These are phyloP conservation scores for Pseudopediastrum boryanum DNA, from an alignment of 139 green algal species.

Conservation along the genomic window DNA sequence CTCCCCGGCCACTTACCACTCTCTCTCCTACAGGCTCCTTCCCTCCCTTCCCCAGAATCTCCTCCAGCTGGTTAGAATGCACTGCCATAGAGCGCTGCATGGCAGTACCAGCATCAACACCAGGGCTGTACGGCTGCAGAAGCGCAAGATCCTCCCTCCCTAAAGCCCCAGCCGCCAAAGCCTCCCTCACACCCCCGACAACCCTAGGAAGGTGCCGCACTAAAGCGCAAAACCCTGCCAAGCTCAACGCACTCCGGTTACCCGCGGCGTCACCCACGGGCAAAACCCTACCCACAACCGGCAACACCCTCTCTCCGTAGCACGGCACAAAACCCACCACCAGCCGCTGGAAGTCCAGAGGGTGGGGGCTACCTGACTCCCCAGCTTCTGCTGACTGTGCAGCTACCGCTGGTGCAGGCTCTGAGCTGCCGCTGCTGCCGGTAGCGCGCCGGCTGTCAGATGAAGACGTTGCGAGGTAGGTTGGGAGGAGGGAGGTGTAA, in stretches of 20 bases:
- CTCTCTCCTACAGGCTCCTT: too few species aligned
- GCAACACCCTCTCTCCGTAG: background rate
- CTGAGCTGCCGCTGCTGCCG: too few species aligned
- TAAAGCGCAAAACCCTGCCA: conserved; percentile 24
- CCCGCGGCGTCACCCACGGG: conserved; percentile 22
- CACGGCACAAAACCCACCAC: conserved; percentile 25
- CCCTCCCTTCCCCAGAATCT: too few species aligned
- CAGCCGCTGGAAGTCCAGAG: background rate
- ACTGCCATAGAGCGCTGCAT: conserved; percentile 35
- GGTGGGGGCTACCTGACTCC: too few species aligned
- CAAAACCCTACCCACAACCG: conserved; percentile 18
- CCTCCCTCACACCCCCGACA: background rate
- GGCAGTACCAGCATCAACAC: background rate
- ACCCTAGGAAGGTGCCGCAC: conserved; percentile 14
- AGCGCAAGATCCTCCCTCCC: conserved; percentile 19
- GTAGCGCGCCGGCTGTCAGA: too few species aligned
- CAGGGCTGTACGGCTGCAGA: conserved; percentile 26
- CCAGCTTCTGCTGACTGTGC: too few species aligned
- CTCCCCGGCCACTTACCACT: too few species aligned
- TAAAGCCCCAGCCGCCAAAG: background rate
- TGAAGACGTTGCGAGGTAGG: conserved; percentile 14
- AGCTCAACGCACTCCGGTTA: conserved; percentile 25
- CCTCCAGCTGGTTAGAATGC: conserved; percentile 6
- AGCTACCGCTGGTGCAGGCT: too few species aligned
- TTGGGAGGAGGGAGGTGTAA: background rate